Base-by-base conservation (phyloP, 352 stramenopile species). In the Pythium graminicola region DNA sequence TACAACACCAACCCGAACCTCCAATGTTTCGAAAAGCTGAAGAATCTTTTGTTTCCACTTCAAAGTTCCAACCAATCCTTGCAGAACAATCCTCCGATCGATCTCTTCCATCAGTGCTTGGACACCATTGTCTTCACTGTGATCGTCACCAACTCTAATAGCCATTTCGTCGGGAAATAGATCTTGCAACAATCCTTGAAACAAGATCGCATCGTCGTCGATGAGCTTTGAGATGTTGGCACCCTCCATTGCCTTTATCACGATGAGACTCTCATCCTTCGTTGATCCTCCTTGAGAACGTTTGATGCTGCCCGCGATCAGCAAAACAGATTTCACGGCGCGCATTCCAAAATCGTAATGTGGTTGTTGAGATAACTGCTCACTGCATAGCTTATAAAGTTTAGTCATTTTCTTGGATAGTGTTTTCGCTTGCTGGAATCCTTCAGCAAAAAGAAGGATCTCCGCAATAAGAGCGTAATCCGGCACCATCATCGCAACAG, bases 311-410 rank as follows among this genome's bases (percentile, higher is more conserved):
- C 93, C 93, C 6, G 93, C 93, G 7, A 90, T 90, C 13, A 98
- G 93, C 2, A 98, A 71, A 14, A 98, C 93, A 0, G 87, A 96
- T 70, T 97, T 97, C 6, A 96, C 81, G 17, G 90, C 92, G 29
- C 90, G 78, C 86, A 98, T 97, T 31, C 87, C 92, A 60, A 96
- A 97, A 57, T 97, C 91, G 53, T 98, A 97, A 60, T 98, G 92
- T 32, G 95, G 83, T 48, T 98, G 92, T 50, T 98, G 97, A 10
- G 85, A 97, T 23, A 98, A 61, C 46, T 98, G 92, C 45, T 97
- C 92, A 57, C 81, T 96, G 7, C 83, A 92, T 0, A 98, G 72
- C 10, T 86, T 88, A 71, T 74, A 97, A 80, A 51, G 95, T 56
- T 54, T 90, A 87, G 90, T 93, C 54, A 96, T 95, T 65, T 97